These are phyloP conservation scores for Phaffia australis DNA, from an alignment of 768 basidiomycete species.

Conservation along the genomic window DNA sequence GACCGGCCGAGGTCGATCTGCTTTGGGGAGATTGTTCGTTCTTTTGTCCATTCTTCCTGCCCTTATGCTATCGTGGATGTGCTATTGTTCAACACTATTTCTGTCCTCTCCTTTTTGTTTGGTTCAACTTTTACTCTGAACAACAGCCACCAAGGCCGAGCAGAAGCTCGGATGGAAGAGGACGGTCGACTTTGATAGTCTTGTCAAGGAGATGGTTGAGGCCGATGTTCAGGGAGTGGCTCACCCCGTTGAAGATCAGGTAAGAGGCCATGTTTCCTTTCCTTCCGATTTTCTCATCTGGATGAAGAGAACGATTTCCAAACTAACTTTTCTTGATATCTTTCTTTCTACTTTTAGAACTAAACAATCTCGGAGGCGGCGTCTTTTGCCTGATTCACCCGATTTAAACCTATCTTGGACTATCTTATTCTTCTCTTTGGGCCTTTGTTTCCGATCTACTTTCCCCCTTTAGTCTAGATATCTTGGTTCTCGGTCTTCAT, in stretches of 20 bases:
- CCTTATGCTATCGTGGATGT: no score
- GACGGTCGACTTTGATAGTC: slow-evolving; percentile 63
- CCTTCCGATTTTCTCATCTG: no score
- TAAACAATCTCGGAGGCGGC: no score
- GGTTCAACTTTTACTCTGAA: slow-evolving; percentile 33
- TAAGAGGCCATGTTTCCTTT: neutral
- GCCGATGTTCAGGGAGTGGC: slow-evolving; percentile 28
- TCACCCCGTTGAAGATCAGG: slow-evolving; percentile 20
- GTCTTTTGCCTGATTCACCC: no score
- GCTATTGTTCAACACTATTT: neutral
- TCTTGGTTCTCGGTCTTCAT: no score
- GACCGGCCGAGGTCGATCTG: slow-evolving; percentile 87
- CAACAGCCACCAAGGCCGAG: slow-evolving; percentile 65
- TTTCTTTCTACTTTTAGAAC: no score
- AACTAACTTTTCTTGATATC: no score
- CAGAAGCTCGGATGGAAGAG: slow-evolving; percentile 82
- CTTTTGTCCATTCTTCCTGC: slow-evolving; percentile 29
- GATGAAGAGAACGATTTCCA: no score
- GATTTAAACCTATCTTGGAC: no score
- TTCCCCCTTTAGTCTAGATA: no score
- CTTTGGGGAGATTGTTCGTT: slow-evolving; percentile 33
- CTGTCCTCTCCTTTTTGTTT: neutral
- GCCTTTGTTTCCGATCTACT: no score
- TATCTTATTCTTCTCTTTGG: no score
- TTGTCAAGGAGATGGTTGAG: slow-evolving; percentile 86